Evolutionary conservation across 2,329 filamentous ascomycete species (phyloP).

Genomic region (Xylariaceae sp.): DNA sequence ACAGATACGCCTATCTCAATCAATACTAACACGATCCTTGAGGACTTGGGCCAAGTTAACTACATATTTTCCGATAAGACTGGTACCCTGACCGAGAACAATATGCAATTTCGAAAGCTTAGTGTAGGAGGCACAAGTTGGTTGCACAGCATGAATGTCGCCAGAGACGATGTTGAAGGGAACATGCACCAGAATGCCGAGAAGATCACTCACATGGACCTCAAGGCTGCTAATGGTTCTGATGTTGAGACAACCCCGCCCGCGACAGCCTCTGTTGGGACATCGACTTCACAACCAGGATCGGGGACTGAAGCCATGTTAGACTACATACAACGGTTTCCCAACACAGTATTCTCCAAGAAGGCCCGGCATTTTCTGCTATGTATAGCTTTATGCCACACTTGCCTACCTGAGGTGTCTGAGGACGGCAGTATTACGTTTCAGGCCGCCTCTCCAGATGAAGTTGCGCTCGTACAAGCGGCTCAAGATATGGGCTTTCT

Average conservation of each 20-base stretch:
- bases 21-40: conserved; percentile 92
- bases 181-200: not conserved
- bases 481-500: conserved; percentile 86
- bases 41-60: conserved; percentile 88
- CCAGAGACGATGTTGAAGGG: conserved; percentile 20
- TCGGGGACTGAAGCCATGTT: conserved; percentile 77
- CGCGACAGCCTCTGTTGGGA: conserved; percentile 40
- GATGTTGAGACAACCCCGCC: conserved; percentile 48
- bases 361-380: conserved; percentile 85
- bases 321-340: conserved; percentile 76
- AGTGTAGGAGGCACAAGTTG: conserved; percentile 89
- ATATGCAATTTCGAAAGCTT: conserved; percentile 94
- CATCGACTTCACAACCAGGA: conserved; percentile 53
- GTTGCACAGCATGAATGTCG: conserved; percentile 79
- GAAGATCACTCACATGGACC: not conserved
- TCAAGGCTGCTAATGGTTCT: conserved; percentile 21
- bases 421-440: conserved; percentile 76
- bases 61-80: conserved; percentile 96
- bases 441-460: conserved; percentile 89
- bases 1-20: conserved; percentile 87
- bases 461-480: conserved; percentile 83
- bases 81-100: conserved; percentile 90
- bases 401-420: conserved; percentile 83
- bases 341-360: conserved; percentile 76
- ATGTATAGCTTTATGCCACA: conserved; percentile 87